phyloP scores from a whole-genome alignment of 2,329 filamentous ascomycete species.

The Dactylellina cionopaga region DNA sequence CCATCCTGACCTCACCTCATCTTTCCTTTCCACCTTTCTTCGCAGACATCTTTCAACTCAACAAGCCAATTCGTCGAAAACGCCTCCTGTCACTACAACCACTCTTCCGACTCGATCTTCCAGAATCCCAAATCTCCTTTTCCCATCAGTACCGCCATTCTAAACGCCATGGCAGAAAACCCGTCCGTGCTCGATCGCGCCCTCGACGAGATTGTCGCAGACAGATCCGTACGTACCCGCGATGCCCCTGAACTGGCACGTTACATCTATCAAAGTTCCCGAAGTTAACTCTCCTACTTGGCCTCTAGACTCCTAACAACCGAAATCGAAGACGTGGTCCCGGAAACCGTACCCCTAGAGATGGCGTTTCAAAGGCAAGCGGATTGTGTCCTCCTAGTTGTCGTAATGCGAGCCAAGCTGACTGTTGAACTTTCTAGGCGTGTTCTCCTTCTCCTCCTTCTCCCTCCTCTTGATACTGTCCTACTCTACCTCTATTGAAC shows the following conservation, averaged over 20 bases:
- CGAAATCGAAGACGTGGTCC: constrained; percentile 48
- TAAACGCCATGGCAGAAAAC: constrained; percentile 38
- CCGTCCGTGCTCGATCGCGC: constrained; percentile 50
- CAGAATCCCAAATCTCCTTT: neutral
- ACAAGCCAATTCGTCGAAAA: neutral
- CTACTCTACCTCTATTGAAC: constrained; percentile 43
- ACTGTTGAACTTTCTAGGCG: constrained; percentile 35
- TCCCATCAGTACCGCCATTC: neutral
- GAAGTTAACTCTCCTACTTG: neutral
- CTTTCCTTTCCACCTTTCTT: constrained; percentile 11
- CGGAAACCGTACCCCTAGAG: constrained; percentile 52
- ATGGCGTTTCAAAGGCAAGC: constrained; percentile 53
- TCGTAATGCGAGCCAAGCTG: constrained; percentile 9
- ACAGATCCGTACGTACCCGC: constrained; percentile 49
- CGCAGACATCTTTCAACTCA: neutral
- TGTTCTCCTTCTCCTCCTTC: constrained; percentile 49
- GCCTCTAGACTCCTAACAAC: constrained; percentile 41
- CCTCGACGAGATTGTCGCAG: constrained; percentile 51
- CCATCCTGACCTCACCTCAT: constrained; percentile 24
- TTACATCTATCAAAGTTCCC: neutral
- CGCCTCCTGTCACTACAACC: neutral
- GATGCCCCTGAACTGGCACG: neutral
- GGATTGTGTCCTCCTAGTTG: neutral
- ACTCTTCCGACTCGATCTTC: neutral
- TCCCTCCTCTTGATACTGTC: constrained; percentile 45